phyloP scores from a whole-genome alignment of 257 asterid genomes.

The Penstemon davidsonii region DNA sequence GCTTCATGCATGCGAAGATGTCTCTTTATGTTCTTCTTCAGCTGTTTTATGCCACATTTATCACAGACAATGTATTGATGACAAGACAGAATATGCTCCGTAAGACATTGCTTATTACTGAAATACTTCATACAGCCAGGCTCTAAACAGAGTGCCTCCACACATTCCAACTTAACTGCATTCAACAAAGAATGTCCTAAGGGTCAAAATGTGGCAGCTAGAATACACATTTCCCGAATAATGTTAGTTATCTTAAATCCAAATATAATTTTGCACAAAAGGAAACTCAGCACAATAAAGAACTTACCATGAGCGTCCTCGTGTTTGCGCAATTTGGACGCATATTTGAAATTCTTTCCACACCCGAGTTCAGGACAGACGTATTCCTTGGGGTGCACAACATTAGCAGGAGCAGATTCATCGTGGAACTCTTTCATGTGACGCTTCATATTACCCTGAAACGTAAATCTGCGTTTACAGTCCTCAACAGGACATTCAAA shows the following conservation, averaged over 20 bases:
- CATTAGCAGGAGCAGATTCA: constrained; percentile 35
- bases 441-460: constrained; percentile 65
- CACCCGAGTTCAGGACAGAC: constrained; percentile 73
- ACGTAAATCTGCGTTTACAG: constrained; percentile 52
- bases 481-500: constrained; percentile 56
- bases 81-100: constrained; percentile 62
- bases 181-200: not conserved
- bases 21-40: constrained; percentile 83
- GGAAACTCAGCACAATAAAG: not conserved
- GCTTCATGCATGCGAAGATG: constrained; percentile 69
- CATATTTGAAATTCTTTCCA: constrained; percentile 73
- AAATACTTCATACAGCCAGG: constrained; percentile 84
- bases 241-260: not conserved
- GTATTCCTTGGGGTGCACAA: constrained; percentile 39
- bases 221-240: not conserved
- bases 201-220: constrained; percentile 3
- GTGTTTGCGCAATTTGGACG: constrained; percentile 66
- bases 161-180: constrained; percentile 76
- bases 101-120: constrained; percentile 67
- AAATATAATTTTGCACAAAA: not conserved
- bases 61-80: constrained; percentile 73
- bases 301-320: constrained; percentile 75
- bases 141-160: constrained; percentile 76
- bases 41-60: constrained; percentile 71
- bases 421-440: constrained; percentile 72